Evolutionary conservation across 495 filamentous ascomycete species (phyloP).

Genomic region (Neurospora tetrasperma): DNA sequence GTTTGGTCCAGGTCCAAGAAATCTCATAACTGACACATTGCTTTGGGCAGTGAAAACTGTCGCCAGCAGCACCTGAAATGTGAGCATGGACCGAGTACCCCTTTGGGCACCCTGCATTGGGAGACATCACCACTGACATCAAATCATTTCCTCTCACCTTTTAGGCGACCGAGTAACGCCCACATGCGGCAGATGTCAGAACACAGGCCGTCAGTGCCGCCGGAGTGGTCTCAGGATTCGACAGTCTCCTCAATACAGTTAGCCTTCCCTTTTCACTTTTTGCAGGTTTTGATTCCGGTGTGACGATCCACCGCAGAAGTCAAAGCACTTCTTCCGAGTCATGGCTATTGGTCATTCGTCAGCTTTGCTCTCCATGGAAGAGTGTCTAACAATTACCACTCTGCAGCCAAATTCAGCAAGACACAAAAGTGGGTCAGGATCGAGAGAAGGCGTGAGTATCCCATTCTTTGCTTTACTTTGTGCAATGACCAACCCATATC

Average conservation of each 20-base stretch:
- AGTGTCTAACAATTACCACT: not conserved
- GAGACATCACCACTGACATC: not conserved
- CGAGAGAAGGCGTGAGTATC: constrained; percentile 17
- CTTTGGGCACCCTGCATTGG: not conserved
- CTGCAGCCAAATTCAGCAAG: constrained; percentile 13
- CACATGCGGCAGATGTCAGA: constrained; percentile 29
- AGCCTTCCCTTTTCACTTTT: not conserved
- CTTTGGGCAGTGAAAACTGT: constrained; percentile 30
- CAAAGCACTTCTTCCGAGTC: not conserved
- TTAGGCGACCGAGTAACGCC: constrained; percentile 36
- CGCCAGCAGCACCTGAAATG: constrained; percentile 39
- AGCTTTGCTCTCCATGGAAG: not conserved
- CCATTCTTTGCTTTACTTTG: not conserved
- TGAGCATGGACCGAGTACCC: constrained; percentile 11
- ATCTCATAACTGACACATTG: constrained; percentile 3
- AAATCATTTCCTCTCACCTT: not conserved
- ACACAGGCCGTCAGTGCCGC: constrained; percentile 12
- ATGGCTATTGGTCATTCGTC: not conserved
- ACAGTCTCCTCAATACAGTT: not conserved
- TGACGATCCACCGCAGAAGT: not conserved
- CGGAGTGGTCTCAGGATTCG: constrained; percentile 23
- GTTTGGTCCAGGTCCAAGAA: not conserved
- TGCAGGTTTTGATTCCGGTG: not conserved
- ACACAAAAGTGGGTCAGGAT: constrained; percentile 26
- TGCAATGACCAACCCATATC: not conserved